Base-by-base conservation (phyloP, 2,329 filamentous ascomycete species). In the Ophiostoma piceae region DNA sequence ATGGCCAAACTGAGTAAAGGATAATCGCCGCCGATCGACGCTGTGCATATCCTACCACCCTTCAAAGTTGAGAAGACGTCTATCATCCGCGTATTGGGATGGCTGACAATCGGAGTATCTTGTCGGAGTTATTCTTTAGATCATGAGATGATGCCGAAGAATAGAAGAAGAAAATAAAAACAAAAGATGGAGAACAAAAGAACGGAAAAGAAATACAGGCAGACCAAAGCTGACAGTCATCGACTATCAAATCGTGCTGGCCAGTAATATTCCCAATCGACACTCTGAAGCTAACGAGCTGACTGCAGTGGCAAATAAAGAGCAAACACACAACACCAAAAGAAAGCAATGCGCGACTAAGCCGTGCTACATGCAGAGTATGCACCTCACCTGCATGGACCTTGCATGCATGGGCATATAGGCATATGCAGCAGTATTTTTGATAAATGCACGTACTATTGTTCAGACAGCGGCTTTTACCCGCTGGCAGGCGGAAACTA, bases 361-460 rank as follows among this genome's bases (percentile, higher is more conserved):
- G 16, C 19, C 43, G 43, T 47, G 19, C 16, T 19, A 47, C 43
- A n/a, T 47, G 19, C 51, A 35, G 5, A 35, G 35, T 35, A 35
- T 35, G 35, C 35, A 35, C 35, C 35, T 35, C 35, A 57, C 51
- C 51, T 57, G 22, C 51, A n/a, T n/a, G 16, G 43, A n/a, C 43
- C 16, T n/a, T 47, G n/a, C 51, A 57, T 57, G 51, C 51, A 57
- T 57, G 51, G 22, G 11, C 51, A 57, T 54, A 54, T 57, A 57
- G 51, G 51, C 22, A 57, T 57, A 29, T 57, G 51, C 51, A 57
- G 51, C n/a, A 26, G 43, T 47, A 8, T 19, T 47, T 7, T n/a
- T 47, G 43, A 7, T n/a, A 7, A n/a, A 47, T n/a, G 43, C 7
- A 19, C 19, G 43, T 47, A 47, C 26, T 57, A 26, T 12, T n/a